Evolutionary conservation across 805 yeast genomes (phyloP), one percentile per base, ranked within the genome.

Genomic region (Metschnikowia arizonensis): DNA sequence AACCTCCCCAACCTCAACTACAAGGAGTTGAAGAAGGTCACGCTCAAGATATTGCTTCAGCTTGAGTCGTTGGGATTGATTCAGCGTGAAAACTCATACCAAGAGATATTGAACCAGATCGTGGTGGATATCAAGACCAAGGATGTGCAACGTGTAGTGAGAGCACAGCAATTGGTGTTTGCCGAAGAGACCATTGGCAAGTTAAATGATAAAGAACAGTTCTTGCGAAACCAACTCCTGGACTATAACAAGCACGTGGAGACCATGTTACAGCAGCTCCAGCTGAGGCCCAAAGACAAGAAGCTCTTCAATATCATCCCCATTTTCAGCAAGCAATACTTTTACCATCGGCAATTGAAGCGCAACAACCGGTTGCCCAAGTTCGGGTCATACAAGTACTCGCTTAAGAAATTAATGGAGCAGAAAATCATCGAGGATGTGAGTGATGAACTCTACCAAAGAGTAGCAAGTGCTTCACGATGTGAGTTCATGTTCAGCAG

Each of bases 341-440:
- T 83, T 65, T 83, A 85, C 58, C 85, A 82, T 60, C 68, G 89
- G 26, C 86, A 82, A 51, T 66, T 86, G 54, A 81, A 81, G 57
- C 80, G 76, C 65, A 63, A 73, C 15, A 88, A 88, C 29, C 72
- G 83, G 39, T 63, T 83, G 32, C 88, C 91, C 1, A 78, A 77
- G 58, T 86, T 82, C 63, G 95, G 96, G 3, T 79, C 87, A 1
- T 85, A 78, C 68, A 82, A 82, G 60, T 86, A 87, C 66, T 77
- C 88, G 0, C 83, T 88, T 3, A 83, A 84, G 53, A 83, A 82
- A 56, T 73, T 91, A 31, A 70, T 78, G 57, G 97, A 89, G 47
- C 83, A 78, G 50, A 83, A 85, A 0, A 76, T 89, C 1, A 61
- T 90, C 17, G 60, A 76, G 3, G 83, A 79, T 42, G 69, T 85